Evolutionary conservation across 148 eudicot species (phyloP), one percentile per base, ranked within the genome.

Genomic region (Cornus florida): DNA sequence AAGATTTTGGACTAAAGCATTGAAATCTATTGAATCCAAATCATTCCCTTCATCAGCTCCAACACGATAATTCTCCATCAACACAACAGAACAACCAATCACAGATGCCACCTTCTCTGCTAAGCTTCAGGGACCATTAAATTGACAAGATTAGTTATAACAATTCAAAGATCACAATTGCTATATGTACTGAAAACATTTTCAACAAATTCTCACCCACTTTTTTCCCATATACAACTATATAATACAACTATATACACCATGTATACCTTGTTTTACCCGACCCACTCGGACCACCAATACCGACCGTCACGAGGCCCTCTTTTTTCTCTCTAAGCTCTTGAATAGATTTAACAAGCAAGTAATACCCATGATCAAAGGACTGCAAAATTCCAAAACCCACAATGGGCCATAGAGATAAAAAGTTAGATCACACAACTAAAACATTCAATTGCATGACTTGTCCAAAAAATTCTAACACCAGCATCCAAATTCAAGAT

Each of bases 21-120:
- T 92, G 80, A 97, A 97, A 88, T 97, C 98, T 67, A 97, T 97
- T 20, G 92, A 89, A 78, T 90, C 90, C 88, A 92, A 84, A 85
- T 90, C 95, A 79, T 92, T 90, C 71, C 95, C 92, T 23, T 97
- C 99, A 77, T 97, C 99, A 68, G 82, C 89, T 70, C 94, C 97
- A 62, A 86, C 82, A 68, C 97, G 95, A 81, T 97, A 97, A 86
- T 97, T 93, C 83, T 97, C 99, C 99, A 97, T 97, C 28, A 91
- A 87, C 67, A 97, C 81, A 67, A 94, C 91, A 78, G 84, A 86
- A 78, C 99, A 97, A 73, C 98, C 95, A 84, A 97, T 94, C 5
- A 97, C 99, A 81, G 99, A 97, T 80, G 95, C 90, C 68, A 97
- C 99, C 90, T 97, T 94, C 89, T 97, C 99, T 31, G 98, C 89